Evolutionary conservation across 2,329 filamentous ascomycete genomes (phyloP).

Genomic region (Zymoseptoria crescenta): DNA sequence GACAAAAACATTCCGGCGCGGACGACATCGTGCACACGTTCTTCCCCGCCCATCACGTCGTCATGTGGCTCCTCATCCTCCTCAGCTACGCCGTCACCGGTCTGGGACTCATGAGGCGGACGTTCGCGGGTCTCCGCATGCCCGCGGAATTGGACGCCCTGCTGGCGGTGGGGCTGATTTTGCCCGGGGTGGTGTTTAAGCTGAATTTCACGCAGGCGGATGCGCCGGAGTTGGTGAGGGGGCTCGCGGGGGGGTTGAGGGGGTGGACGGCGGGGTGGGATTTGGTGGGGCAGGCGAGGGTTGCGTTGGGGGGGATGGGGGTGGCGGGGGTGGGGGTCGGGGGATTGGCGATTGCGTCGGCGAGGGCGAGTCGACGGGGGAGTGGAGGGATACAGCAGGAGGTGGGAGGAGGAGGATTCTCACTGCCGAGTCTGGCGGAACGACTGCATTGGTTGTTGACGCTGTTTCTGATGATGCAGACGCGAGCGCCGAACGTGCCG

Average conservation of each 20-base stretch:
- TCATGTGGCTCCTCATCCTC: conserved; percentile 69
- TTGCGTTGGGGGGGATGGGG: conserved; percentile 32
- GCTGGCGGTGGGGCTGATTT: conserved; percentile 37
- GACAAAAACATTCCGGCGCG: conserved; percentile 89
- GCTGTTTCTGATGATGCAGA: conserved; percentile 79
- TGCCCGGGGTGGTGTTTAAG: conserved; percentile 72
- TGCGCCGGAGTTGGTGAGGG: conserved; percentile 61
- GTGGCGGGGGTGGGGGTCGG: conserved; percentile 26
- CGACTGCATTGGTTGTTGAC: conserved; percentile 59
- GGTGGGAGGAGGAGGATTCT: conserved; percentile 6
- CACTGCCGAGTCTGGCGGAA: conserved; percentile 22
- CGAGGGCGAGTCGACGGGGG: conserved; percentile 9
- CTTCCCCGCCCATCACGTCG: conserved; percentile 52
- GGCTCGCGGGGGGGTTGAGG: conserved; percentile 35
- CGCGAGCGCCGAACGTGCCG: conserved; percentile 74
- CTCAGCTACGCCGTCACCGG: conserved; percentile 59
- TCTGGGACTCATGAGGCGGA: conserved; percentile 33
- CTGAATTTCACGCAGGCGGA: conserved; percentile 80
- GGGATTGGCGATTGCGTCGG: conserved; percentile 13
- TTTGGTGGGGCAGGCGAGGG: conserved; percentile 30
- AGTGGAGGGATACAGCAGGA: conserved; percentile 2
- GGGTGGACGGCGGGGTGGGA: conserved; percentile 21
- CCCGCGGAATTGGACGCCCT: conserved; percentile 21
- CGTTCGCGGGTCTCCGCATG: conserved; percentile 23
- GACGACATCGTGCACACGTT: conserved; percentile 74